Percentiles rank a stretch among this genome's conserved stretches.
These are phyloP conservation scores for Zygnema cylindricum DNA, from an alignment of 139 green algal genomes.

Conservation along the genomic window DNA sequence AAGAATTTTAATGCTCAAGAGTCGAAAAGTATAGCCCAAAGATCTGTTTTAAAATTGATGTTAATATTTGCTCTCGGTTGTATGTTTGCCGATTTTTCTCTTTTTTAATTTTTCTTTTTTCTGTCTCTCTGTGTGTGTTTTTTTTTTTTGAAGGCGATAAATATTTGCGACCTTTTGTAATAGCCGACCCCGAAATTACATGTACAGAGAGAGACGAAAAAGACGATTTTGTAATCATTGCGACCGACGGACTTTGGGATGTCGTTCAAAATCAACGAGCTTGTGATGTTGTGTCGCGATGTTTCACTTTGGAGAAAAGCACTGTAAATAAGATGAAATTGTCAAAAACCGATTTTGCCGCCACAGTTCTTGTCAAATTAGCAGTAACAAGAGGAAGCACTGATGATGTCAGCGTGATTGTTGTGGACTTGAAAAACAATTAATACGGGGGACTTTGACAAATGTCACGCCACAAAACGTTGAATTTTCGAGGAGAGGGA, in stretches of 20 bases:
- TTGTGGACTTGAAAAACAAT: conserved; percentile 78
- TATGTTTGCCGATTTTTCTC: not conserved
- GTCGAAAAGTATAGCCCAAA: not conserved
- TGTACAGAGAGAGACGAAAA: conserved; percentile 13
- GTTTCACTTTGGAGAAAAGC: not conserved
- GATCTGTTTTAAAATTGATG: conserved; percentile 8
- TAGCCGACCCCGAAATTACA: conserved; percentile 63
- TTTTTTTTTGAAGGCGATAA: conserved; percentile 75
- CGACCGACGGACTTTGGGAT: conserved; percentile 92
- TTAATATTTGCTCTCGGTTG: not conserved
- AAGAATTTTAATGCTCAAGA: not conserved
- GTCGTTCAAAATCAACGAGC: conserved; percentile 46
- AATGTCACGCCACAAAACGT: too few species aligned
- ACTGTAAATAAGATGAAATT: not conserved
- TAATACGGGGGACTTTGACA: too few species aligned
- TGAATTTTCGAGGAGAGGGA: too few species aligned
- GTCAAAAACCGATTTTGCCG: conserved; percentile 60
- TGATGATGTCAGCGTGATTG: conserved; percentile 76
- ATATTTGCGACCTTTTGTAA: conserved; percentile 85
- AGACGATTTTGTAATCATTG: conserved; percentile 82
- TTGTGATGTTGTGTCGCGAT: not conserved
- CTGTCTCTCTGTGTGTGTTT: not conserved
- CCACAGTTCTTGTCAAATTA: conserved; percentile 74
- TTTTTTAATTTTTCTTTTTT: conserved; percentile 1
- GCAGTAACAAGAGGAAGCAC: conserved; percentile 73